These are phyloP conservation scores for Beta lomatogona DNA, from an alignment of 179 eudicot species.

Conservation along the genomic window DNA sequence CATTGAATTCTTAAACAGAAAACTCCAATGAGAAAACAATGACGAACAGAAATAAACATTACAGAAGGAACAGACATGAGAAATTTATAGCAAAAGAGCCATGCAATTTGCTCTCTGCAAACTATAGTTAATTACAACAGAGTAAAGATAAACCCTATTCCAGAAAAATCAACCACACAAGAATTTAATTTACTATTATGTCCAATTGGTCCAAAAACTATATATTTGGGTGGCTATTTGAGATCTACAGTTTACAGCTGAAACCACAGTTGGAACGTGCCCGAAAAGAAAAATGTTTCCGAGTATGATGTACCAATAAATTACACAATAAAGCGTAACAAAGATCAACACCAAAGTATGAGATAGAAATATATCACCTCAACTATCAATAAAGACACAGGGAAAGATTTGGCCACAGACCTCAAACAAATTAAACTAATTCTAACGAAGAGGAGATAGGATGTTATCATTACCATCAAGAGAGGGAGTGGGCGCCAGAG, in stretches of 20 bases:
- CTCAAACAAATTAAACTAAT: neutral
- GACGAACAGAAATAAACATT: neutral
- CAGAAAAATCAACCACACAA: too few species aligned
- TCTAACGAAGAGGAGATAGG: neutral
- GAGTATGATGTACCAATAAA: neutral
- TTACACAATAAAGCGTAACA: neutral
- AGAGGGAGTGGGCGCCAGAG: constrained; percentile 78
- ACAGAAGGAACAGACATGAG: neutral
- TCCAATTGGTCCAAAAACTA: too few species aligned
- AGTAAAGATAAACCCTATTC: neutral
- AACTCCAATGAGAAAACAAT: neutral
- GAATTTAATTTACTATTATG: too few species aligned
- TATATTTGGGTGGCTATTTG: neutral
- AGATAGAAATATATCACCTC: neutral
- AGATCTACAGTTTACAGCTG: neutral
- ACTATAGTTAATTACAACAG: neutral
- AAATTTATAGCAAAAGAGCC: neutral
- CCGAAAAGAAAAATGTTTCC: neutral
- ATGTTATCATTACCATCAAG: constrained; percentile 66
- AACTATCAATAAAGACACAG: neutral
- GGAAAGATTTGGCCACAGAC: neutral
- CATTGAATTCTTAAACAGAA: neutral
- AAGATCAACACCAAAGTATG: neutral
- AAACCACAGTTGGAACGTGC: neutral
- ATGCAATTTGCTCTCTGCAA: too few species aligned